phyloP scores from a whole-genome alignment of 2,329 filamentous ascomycete species.

The Pseudomassariella vexata region DNA sequence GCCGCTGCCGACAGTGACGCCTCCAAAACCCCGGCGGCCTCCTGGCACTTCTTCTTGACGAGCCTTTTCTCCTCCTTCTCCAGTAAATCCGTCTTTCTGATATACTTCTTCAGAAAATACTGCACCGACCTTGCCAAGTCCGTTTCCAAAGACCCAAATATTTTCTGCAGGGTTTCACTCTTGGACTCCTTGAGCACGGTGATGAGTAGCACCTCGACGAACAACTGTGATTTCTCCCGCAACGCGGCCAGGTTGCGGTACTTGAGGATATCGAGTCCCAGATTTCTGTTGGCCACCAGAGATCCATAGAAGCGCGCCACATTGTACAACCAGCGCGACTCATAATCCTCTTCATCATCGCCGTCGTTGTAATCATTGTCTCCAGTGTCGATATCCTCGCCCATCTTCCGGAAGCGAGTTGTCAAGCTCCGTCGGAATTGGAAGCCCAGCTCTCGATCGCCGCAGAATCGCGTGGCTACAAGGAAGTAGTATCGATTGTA shows the following conservation, averaged over 20 bases:
- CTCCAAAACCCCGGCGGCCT: slow-evolving; percentile 32
- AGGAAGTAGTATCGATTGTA: slow-evolving; percentile 95
- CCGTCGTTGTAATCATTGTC: slow-evolving; percentile 60
- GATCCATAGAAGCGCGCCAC: slow-evolving; percentile 49
- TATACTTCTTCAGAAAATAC: slow-evolving; percentile 72
- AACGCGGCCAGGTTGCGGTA: slow-evolving; percentile 74
- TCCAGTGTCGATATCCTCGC: slow-evolving; percentile 56
- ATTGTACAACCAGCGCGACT: slow-evolving; percentile 45
- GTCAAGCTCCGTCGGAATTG: slow-evolving; percentile 84
- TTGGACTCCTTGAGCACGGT: slow-evolving; percentile 66
- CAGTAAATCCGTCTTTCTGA: slow-evolving; percentile 58
- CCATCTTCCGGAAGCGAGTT: slow-evolving; percentile 78
- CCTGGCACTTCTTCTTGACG: slow-evolving; percentile 42
- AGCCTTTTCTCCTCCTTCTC: slow-evolving; percentile 38
- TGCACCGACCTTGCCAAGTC: slow-evolving; percentile 69
- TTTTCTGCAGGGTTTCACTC: slow-evolving; percentile 50
- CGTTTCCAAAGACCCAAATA: slow-evolving; percentile 61
- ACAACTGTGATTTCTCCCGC: slow-evolving; percentile 68
- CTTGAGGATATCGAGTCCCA: slow-evolving; percentile 50
- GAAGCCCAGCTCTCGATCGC: slow-evolving; percentile 69
- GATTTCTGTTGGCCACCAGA: slow-evolving; percentile 38
- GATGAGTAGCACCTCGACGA: slow-evolving; percentile 76
- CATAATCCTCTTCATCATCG: slow-evolving; percentile 46
- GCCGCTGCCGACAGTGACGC: slow-evolving; percentile 13
- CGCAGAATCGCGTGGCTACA: slow-evolving; percentile 72